Evolutionary conservation across 352 stramenopile genomes (phyloP), one percentile per base, ranked within the genome.

Genomic region (Halophytophthora polymorphica): DNA sequence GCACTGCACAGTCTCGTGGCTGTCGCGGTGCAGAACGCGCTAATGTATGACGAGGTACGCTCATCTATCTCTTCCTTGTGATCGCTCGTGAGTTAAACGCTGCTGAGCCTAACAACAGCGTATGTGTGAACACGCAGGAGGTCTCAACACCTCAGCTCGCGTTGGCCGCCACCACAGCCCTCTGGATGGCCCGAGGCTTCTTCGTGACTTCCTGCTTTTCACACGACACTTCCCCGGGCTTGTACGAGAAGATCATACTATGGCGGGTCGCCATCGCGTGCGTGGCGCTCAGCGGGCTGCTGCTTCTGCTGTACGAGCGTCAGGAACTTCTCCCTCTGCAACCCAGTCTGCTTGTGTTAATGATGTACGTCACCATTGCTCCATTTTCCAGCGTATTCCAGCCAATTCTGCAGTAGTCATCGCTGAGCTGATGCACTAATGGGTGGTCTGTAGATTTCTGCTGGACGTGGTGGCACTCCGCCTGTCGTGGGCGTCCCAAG

Each of bases 31-130:
- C 53, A 80, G 21, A 78, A 83, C 39, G 45, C 42, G 13, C 45
- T 82, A n/a, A 65, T 83, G 55, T 62, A 66, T 34, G 59, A 76
- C 15, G 23, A 66, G 69, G 75, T 86, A 60, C 17, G 52, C 38
- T 3, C 2, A 41, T 31, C 34, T 42, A 13, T 23, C 33, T 10
- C 21, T 17, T 45, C 19, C 6, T 39, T 45, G n/a, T 22, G 41
- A 25, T 37, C 10, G 6, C 3, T 10, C 28, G 11, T 4, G 18
- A 13, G 28, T 17, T 11, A 45, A 14, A 8, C 14, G 31, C 28
- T 49, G 22, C 10, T 31, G 18, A 33, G 10, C 33, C 21, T 33
- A 14, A 29, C 23, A 22, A 18, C 11, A 15, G 12, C n/a, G 8
- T 34, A 0, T 25, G 6, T n/a, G 22, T 33, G 18, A 25, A 15